phyloP scores from a whole-genome alignment of 495 filamentous ascomycete genomes.

The Aspergillus hancockii region DNA sequence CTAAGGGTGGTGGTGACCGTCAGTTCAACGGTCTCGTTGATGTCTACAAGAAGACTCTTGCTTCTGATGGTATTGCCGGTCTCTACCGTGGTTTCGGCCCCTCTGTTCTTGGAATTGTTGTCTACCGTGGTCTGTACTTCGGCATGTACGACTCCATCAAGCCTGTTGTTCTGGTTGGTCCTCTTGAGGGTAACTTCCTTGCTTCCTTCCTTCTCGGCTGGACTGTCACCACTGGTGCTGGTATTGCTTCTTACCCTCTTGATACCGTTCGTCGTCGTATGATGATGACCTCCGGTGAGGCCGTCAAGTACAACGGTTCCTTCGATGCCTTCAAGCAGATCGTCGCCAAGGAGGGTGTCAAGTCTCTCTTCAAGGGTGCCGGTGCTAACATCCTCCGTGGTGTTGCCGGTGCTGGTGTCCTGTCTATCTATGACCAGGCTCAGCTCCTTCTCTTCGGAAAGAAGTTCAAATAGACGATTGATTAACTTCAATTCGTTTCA shows the following conservation, averaged over 20 bases:
- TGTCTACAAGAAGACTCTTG: constrained; percentile 99
- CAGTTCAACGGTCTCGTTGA: constrained; percentile 99
- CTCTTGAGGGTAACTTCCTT: constrained; percentile 96
- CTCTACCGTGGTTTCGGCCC: constrained; percentile 99
- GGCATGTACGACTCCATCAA: constrained; percentile 99
- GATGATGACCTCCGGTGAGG: constrained; percentile 98
- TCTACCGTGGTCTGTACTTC: constrained; percentile 99
- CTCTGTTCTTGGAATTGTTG: constrained; percentile 96
- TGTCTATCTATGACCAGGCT: constrained; percentile 99
- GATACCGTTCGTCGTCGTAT: constrained; percentile 99
- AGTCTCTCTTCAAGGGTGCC: constrained; percentile 99
- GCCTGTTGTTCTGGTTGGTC: constrained; percentile 90
- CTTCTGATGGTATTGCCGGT: constrained; percentile 96
- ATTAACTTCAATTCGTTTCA: constrained; percentile 22
- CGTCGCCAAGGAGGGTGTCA: constrained; percentile 92
- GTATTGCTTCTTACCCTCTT: constrained; percentile 99
- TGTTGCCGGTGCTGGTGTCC: constrained; percentile 99
- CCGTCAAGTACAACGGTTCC: constrained; percentile 98
- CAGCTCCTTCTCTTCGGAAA: constrained; percentile 99
- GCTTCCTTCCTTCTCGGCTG: constrained; percentile 98
- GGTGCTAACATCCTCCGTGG: constrained; percentile 99
- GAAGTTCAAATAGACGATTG: constrained; percentile 83
- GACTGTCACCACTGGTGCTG: constrained; percentile 99
- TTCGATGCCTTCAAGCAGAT: constrained; percentile 94
- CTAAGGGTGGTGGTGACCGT: constrained; percentile 88